Evolutionary conservation across 352 stramenopile genomes (phyloP).

Genomic region (Globisporangium middletonii): DNA sequence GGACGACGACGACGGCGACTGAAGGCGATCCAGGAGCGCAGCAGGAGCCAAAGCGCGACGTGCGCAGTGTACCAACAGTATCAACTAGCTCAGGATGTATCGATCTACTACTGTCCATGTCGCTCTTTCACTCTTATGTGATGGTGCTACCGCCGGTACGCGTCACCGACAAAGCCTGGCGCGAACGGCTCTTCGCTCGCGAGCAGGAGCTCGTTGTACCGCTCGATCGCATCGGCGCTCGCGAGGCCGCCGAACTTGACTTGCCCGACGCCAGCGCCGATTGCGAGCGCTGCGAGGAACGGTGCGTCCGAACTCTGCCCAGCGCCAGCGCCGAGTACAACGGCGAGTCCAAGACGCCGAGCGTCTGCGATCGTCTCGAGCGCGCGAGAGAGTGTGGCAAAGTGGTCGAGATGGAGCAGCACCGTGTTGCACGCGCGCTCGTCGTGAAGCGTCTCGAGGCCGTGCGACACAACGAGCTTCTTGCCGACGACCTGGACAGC

Average conservation of each 20-base stretch:
- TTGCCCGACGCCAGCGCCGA: slow-evolving; percentile 49
- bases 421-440: slow-evolving; percentile 62
- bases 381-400: slow-evolving; percentile 38
- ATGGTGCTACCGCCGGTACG: slow-evolving; percentile 17
- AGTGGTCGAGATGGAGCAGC: slow-evolving; percentile 44
- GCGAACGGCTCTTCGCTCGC: slow-evolving; percentile 31
- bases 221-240: slow-evolving; percentile 29
- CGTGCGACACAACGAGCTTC: slow-evolving; percentile 25
- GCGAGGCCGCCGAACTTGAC: slow-evolving; percentile 67
- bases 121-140: neutral
- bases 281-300: slow-evolving; percentile 40
- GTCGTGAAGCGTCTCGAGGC: slow-evolving; percentile 35
- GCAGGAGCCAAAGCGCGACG: neutral
- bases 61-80: neutral
- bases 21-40: neutral
- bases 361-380: slow-evolving; percentile 39
- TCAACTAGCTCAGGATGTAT: no score
- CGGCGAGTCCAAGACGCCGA: slow-evolving; percentile 37
- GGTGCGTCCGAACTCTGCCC: slow-evolving; percentile 25
- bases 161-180: slow-evolving; percentile 36
- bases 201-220: slow-evolving; percentile 57
- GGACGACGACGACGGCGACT: slow-evolving; percentile 30
- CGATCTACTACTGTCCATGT: neutral
- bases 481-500: slow-evolving; percentile 44
- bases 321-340: slow-evolving; percentile 40